phyloP scores from a whole-genome alignment of 2,329 filamentous ascomycete species.

The Pyrenophora teres region DNA sequence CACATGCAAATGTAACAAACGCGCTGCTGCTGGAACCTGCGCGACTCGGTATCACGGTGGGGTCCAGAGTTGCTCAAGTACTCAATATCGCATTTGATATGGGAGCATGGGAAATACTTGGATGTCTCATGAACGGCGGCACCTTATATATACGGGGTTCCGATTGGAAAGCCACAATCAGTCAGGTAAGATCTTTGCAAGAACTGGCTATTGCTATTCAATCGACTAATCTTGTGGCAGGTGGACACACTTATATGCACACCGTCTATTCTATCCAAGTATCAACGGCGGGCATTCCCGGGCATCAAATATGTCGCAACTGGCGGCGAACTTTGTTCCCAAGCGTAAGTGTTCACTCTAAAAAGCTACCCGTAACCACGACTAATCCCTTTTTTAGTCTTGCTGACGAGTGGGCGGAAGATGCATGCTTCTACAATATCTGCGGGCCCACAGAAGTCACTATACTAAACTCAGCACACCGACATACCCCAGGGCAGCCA shows the following conservation, averaged over 20 bases:
- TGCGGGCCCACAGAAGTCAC: constrained; percentile 66
- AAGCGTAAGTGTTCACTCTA: constrained; percentile 44
- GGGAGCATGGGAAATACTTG: constrained; percentile 65
- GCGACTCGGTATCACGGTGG: constrained; percentile 57
- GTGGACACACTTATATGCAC: constrained; percentile 62
- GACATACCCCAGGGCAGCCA: constrained; percentile 53
- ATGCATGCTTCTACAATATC: constrained; percentile 54
- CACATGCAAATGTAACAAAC: constrained; percentile 62
- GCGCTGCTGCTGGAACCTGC: constrained; percentile 58
- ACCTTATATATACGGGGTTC: constrained; percentile 59
- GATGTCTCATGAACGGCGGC: constrained; percentile 62
- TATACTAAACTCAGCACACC: constrained; percentile 63
- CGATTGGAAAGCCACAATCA: constrained; percentile 55
- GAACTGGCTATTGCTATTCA: background rate
- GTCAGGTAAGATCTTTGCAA: constrained; percentile 47
- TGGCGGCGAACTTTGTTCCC: constrained; percentile 59
- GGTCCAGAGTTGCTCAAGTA: constrained; percentile 60
- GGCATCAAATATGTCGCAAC: constrained; percentile 54
- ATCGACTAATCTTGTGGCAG: constrained; percentile 31
- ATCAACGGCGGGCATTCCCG: constrained; percentile 35
- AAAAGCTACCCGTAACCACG: background rate
- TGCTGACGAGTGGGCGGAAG: constrained; percentile 61
- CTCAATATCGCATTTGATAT: constrained; percentile 66
- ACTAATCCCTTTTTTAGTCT: constrained; percentile 40
- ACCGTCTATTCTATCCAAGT: constrained; percentile 59